Evolutionary conservation across 2,329 filamentous ascomycete species (phyloP).

Genomic region (Rutstroemia sydowiana): DNA sequence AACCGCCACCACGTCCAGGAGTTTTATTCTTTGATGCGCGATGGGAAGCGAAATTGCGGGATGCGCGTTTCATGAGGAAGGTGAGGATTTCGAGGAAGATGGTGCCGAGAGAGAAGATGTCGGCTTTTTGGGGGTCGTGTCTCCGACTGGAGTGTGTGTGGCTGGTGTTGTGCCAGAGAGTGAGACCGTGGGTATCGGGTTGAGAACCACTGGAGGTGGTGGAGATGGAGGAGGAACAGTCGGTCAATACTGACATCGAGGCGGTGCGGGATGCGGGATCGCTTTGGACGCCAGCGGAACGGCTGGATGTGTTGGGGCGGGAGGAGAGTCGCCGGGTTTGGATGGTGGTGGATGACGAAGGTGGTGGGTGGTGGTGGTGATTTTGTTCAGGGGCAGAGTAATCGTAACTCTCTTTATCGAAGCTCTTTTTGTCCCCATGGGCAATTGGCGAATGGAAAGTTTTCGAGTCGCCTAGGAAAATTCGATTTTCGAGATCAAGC

Average conservation of each 20-base stretch:
- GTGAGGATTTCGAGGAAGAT: constrained; percentile 66
- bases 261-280: neutral
- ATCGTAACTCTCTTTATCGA: constrained; percentile 64
- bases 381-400: constrained; percentile 60
- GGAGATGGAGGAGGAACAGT: constrained; percentile 19
- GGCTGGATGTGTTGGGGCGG: constrained; percentile 22
- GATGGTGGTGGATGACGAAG: constrained; percentile 23
- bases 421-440: constrained; percentile 40
- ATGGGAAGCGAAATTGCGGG: constrained; percentile 58
- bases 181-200: neutral
- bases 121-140: constrained; percentile 50
- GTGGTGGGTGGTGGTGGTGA: constrained; percentile 31
- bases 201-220: constrained; percentile 16
- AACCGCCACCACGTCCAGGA: constrained; percentile 43
- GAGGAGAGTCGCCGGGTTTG: neutral
- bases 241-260: constrained; percentile 12
- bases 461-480: constrained; percentile 60
- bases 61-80: constrained; percentile 60
- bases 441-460: constrained; percentile 38
- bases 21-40: constrained; percentile 58
- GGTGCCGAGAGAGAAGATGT: constrained; percentile 67
- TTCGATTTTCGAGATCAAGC: constrained; percentile 55
- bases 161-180: neutral
- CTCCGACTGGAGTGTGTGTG: constrained; percentile 31
- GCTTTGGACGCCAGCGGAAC: constrained; percentile 13